Conservation (phyloP, 805 yeast species). For the Brettanomyces naardenensis region DNA sequence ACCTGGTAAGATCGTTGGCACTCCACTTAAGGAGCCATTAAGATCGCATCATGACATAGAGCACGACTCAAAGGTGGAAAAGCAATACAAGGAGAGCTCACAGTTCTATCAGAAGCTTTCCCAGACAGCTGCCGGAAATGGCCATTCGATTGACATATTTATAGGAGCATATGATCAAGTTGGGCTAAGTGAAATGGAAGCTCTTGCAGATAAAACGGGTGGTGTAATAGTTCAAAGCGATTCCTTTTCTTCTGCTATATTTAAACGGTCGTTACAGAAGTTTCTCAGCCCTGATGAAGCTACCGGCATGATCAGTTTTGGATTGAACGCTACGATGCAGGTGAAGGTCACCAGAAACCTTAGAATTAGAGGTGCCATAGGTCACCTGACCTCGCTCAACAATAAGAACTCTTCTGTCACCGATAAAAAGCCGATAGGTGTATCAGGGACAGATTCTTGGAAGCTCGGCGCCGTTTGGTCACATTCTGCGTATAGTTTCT, state of each 20-base stretch:
- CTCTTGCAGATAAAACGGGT: conserved; percentile 49
- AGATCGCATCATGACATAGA: conserved; percentile 59
- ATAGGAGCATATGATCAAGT: conserved; percentile 65
- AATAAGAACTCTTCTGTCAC: background rate
- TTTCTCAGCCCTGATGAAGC: conserved; percentile 32
- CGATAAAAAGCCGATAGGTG: conserved; percentile 32
- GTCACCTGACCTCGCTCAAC: conserved; percentile 47
- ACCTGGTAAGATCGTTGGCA: conserved; percentile 53
- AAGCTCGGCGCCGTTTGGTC: conserved; percentile 47
- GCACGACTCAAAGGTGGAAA: conserved; percentile 32
- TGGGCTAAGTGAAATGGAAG: conserved; percentile 61
- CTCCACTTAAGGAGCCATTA: conserved; percentile 50
- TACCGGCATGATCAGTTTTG: conserved; percentile 38
- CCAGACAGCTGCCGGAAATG: conserved; percentile 36
- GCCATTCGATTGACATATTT: conserved; percentile 49
- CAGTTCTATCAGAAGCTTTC: conserved; percentile 45
- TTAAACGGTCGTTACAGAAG: conserved; percentile 54
- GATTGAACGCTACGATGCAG: conserved; percentile 53
- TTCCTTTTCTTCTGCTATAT: conserved; percentile 58
- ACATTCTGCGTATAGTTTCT: conserved; percentile 51
- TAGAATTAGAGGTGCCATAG: conserved; percentile 51
- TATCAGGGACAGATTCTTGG: conserved; percentile 51
- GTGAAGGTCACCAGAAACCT: conserved; percentile 42
- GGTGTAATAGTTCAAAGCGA: conserved; percentile 58
- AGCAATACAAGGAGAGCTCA: conserved; percentile 35